Evolutionary conservation across 768 basidiomycete species (phyloP).

Genomic region (Pleurotus djamor): DNA sequence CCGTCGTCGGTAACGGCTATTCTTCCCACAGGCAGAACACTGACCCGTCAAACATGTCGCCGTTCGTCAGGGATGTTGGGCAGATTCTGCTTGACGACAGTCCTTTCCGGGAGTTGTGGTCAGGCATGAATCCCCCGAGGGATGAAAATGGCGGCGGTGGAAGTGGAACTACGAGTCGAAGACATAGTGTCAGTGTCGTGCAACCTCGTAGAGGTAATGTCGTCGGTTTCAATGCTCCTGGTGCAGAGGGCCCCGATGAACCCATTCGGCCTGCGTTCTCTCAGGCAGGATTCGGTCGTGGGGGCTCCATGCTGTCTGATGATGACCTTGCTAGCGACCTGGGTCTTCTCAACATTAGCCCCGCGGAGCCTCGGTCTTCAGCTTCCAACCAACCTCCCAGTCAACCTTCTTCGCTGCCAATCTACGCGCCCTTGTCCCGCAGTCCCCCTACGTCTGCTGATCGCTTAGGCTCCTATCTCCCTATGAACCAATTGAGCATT

Average conservation of each 20-base stretch:
- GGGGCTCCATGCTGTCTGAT: conserved; percentile 70
- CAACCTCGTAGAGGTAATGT: conserved; percentile 67
- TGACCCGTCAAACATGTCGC: conserved; percentile 78
- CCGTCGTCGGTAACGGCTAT: conserved; percentile 42
- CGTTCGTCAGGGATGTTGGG: conserved; percentile 82
- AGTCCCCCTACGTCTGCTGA: conserved; percentile 54
- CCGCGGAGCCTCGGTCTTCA: conserved; percentile 31
- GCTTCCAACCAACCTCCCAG: conserved; percentile 54
- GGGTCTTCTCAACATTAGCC: conserved; percentile 55
- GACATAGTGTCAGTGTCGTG: conserved; percentile 83
- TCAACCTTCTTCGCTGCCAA: conserved; percentile 75
- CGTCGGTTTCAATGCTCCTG: conserved; percentile 68
- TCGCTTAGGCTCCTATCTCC: conserved; percentile 49
- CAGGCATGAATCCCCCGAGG: conserved; percentile 60
- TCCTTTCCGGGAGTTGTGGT: conserved; percentile 74
- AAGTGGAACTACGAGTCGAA: conserved; percentile 79
- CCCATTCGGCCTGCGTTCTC: conserved; percentile 26
- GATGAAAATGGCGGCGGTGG: conserved; percentile 63
- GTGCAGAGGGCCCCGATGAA: conserved; percentile 34
- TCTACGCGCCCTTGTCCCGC: conserved; percentile 67
- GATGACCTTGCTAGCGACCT: conserved; percentile 80
- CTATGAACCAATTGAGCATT: conserved; percentile 56
- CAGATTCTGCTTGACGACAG: conserved; percentile 73
- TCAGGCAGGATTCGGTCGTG: conserved; percentile 35
- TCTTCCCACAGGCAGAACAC: conserved; percentile 36